Base-by-base conservation (phyloP, 495 filamentous ascomycete genomes). In the Evernia prunastri region DNA sequence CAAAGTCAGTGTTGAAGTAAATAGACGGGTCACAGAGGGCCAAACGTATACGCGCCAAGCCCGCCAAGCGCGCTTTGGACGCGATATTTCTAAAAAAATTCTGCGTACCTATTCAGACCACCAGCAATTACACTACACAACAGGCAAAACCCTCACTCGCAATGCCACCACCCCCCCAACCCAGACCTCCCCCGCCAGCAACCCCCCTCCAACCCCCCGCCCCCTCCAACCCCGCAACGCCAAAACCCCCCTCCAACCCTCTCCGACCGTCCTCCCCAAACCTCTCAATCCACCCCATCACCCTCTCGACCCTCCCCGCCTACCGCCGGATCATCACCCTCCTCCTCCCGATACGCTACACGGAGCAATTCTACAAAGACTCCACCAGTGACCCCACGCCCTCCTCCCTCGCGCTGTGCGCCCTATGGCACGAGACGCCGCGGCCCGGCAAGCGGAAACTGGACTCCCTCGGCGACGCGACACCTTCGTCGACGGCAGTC, bases 271-370 rank as follows among this genome's bases (percentile, higher is more conserved):
- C 61, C 37, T 76, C 79, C 49, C 74, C 79, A 23, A 70, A 78
- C 58, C 74, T 78, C 62, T 83, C 80, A 27, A 83, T 92, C 66
- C 80, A 84, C 15, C 77, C 80, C 3, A 79, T 90, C 63, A 77
- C 75, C 17, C 76, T 82, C 7, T 76, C 78, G 35, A 85, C 92
- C 73, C 79, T 96, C 63, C 81, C 89, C 53, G 84, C 87, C 17
- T 81, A 96, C 45, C 87, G 87, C 31, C 86, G 89, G 47, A 90
- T 97, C 65, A 96, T 92, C 69, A 76, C 86, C 45, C 80, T 96
- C 25, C 83, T 96, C 17, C 85, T 98, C 8, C 93, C 93, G 27
- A 89, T 97, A 68, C 82, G 84, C 73, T 98, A 98, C 72, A 87
- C 90, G 0, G 86, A 88, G 70, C 83, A 81, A 40, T 97, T 97